phyloP scores from a whole-genome alignment of 1,139 yeast species.

The Kazachstania sp. region DNA sequence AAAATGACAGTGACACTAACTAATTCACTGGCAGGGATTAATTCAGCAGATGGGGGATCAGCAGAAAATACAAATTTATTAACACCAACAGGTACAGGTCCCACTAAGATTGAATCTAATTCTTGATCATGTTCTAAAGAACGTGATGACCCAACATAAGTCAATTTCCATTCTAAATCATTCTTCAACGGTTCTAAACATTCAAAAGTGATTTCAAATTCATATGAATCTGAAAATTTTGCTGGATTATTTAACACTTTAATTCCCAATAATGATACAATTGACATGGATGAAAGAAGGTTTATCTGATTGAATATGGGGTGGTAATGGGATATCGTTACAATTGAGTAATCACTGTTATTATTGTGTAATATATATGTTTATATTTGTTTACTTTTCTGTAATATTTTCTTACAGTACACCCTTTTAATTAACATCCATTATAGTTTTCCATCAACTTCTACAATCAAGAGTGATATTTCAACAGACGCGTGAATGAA shows the following conservation, averaged over 20 bases:
- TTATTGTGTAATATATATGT: background rate
- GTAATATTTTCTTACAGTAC: background rate
- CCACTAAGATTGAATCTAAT: conserved; percentile 86
- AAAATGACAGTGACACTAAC: conserved; percentile 92
- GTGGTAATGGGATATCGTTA: background rate
- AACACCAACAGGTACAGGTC: conserved; percentile 96
- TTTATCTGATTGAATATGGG: background rate
- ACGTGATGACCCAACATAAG: conserved; percentile 91
- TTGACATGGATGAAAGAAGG: conserved; percentile 52
- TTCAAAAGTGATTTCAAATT: conserved; percentile 94
- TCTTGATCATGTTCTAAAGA: conserved; percentile 95
- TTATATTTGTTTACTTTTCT: background rate
- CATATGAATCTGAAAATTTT: conserved; percentile 83
- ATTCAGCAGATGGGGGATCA: conserved; percentile 92
- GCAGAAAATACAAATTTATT: conserved; percentile 89
- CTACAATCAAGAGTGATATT: no score
- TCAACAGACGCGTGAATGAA: no score
- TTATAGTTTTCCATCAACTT: no score
- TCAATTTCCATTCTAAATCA: conserved; percentile 93
- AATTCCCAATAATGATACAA: conserved; percentile 85
- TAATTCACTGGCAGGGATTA: conserved; percentile 90
- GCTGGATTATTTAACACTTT: conserved; percentile 95
- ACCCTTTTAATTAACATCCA: no score
- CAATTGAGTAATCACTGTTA: background rate
- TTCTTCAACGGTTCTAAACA: conserved; percentile 88